Base-by-base conservation (phyloP, 345 rosid genomes). In the Lepidium sativum region DNA sequence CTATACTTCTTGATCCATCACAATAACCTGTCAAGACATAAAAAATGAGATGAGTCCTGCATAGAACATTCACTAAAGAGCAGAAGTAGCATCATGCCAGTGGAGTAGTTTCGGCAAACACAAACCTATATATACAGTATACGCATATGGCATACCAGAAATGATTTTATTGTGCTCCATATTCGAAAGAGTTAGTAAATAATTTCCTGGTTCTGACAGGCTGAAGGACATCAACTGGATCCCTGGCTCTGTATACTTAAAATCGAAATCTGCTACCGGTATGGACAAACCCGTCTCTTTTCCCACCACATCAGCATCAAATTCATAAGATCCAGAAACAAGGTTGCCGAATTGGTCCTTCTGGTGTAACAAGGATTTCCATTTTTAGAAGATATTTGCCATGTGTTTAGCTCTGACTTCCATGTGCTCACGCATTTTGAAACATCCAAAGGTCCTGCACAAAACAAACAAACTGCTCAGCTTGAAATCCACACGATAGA, bases 321-420 rank as follows among this genome's bases (percentile, higher is more conserved):
- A 88, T 64, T 75, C 89, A 41, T 79, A 79, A 6, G 78, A 69
- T 55, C 87, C 96, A 0, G 82, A 79, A 51, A 82, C 83, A 18
- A 82, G 84, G 78, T 94, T 94, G 65, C 86, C 82, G 6, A 78
- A 82, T 29, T 56, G 83, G 71, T 94, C 99, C 23, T 69, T 82
- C 87, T 88, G 96, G 69, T 79, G 73, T 52, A 94, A 68, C 40
- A 74, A 42, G 47, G 83, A n/a, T n/a, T 75, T 71, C 90, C 95
- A 87, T 90, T 83, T 83, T 77, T 81, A 43, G 99, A 90, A 75
- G 82, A 86, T 63, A 88, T 78, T 65, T 94, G 92, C 99, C 99
- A 94, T 13, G 75, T 71, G 54, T 60, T 77, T 14, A 79, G 60
- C 66, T 47, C n/a, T n/a, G 80, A 80, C 62, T 81, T 88, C 95